Evolutionary conservation across 1,284 basidiomycete species (phyloP), one percentile per base, ranked within the genome.

Genomic region (Ceratobasidium sp.): DNA sequence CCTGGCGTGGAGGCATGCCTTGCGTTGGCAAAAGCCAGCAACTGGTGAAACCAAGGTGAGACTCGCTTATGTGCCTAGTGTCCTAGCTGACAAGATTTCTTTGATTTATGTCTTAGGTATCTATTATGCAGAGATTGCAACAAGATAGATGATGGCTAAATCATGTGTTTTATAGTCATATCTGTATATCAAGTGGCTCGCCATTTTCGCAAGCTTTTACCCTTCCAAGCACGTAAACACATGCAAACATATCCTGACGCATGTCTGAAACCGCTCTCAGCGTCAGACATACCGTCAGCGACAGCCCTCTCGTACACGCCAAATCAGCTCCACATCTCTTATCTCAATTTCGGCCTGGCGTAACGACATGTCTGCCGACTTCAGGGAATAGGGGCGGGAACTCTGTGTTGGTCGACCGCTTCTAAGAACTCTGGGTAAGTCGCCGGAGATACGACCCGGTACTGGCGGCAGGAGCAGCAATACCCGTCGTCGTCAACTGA

Each of bases 401-500:
- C 39, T n/a, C n/a, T 63, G 58, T 60, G 20, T 63, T 11, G 37
- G 23, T 28, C 31, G 60, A 42, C 60, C 31, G 31, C 17, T 33
- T 8, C 54, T 26, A 33, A 28, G 23, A 33, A 8, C 54, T 51
- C 4, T 15, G 47, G 56, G 11, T n/a, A 39, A 15, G 17, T 10
- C 20, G 3, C 31, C 58, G 33, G 20, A 45, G 17, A 45, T 45
- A 45, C n/a, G n/a, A 33, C 33, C 31, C 28, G 33, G 35, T 7
- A 7, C 28, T 4, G 20, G 49, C n/a, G 8, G 53, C 31, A 60
- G 42, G 28, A 63, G 45, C n/a, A 33, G 56, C 47, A 49, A 53
- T 11, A 39, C 58, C 2, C 42, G 56, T 31, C 56, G 13, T 17
- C 47, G 69, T 26, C 69, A 73, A 31, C 63, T 58, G 28, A 63